Percentiles rank a stretch among this genome's conserved stretches.
Evolutionary conservation across 306 rosid species (phyloP).

Genomic region (Fragaria vesca): DNA sequence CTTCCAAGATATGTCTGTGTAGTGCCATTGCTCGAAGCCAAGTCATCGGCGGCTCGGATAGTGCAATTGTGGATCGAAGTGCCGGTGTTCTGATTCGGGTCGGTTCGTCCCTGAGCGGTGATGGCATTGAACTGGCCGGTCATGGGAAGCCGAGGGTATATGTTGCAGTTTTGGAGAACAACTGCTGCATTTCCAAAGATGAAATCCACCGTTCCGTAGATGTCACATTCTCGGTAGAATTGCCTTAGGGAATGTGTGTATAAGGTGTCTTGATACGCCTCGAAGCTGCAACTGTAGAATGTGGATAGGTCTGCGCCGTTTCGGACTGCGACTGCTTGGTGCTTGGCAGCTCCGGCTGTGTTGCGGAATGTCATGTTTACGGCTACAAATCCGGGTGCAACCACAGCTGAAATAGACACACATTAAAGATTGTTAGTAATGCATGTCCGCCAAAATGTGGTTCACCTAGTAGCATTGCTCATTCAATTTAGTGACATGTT

Average conservation of each 20-base stretch:
- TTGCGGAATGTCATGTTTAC: constrained; percentile 72
- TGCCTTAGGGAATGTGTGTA: constrained; percentile 73
- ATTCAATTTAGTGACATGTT: not conserved
- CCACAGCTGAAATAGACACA: constrained; percentile 49
- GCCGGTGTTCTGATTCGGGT: constrained; percentile 81
- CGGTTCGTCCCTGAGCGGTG: constrained; percentile 84
- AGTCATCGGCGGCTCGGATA: constrained; percentile 55
- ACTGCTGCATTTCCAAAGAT: constrained; percentile 93
- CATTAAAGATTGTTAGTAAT: not conserved
- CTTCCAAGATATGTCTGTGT: constrained; percentile 64
- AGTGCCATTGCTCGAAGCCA: constrained; percentile 24
- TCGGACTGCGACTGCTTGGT: constrained; percentile 79
- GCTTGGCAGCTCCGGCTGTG: constrained; percentile 77
- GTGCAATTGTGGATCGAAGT: constrained; percentile 70
- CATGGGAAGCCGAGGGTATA: constrained; percentile 83
- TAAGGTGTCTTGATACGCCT: constrained; percentile 81
- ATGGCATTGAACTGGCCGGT: constrained; percentile 81
- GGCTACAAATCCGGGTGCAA: constrained; percentile 57
- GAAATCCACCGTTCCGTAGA: constrained; percentile 86
- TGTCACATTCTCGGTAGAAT: constrained; percentile 78
- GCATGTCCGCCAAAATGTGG: too few species aligned
- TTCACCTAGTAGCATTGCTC: too few species aligned
- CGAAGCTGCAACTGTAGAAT: constrained; percentile 78
- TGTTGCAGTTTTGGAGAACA: constrained; percentile 76
- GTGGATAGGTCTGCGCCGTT: constrained; percentile 66